Conservation (phyloP, 2,329 filamentous ascomycete genomes). For the Fusarium sterilihyphosum region DNA sequence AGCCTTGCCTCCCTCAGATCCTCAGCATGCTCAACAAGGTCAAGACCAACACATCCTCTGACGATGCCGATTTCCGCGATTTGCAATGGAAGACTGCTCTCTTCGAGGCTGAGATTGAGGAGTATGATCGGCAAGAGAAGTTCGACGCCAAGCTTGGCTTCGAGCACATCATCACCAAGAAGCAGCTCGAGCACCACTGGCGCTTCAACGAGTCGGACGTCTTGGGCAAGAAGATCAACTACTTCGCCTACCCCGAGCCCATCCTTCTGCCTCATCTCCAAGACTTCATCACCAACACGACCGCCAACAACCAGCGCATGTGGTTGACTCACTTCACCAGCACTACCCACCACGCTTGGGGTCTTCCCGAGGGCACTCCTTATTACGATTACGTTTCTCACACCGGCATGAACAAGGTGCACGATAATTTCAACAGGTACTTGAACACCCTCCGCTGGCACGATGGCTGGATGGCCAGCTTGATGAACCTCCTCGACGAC, state of each 20-base stretch:
- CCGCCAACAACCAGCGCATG: conserved; percentile 48
- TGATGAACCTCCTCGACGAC: conserved; percentile 48
- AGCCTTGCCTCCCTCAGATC: conserved; percentile 56
- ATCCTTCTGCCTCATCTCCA: conserved; percentile 46
- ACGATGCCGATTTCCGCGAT: conserved; percentile 38
- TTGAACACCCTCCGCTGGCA: conserved; percentile 48
- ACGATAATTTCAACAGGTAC: conserved; percentile 48
- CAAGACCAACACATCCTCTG: conserved; percentile 29
- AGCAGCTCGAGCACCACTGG: conserved; percentile 42
- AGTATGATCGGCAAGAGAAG: conserved; percentile 49
- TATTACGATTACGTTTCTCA: conserved; percentile 35
- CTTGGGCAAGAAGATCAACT: conserved; percentile 43
- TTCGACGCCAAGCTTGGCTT: conserved; percentile 49
- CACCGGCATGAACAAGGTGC: conserved; percentile 38
- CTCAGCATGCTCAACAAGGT: conserved; percentile 48
- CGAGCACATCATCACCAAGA: conserved; percentile 43
- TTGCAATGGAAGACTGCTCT: conserved; percentile 48
- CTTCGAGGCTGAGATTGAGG: conserved; percentile 49
- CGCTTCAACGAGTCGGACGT: conserved; percentile 39
- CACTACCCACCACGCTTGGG: conserved; percentile 50
- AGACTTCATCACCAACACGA: conserved; percentile 47
- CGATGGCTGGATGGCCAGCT: conserved; percentile 47
- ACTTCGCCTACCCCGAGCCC: conserved; percentile 49
- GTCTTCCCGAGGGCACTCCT: conserved; percentile 35
- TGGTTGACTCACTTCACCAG: conserved; percentile 51